Percentiles rank a stretch among this genome's conserved stretches.
Evolutionary conservation across 345 rosid species (phyloP).

Genomic region (Theobroma cacao): DNA sequence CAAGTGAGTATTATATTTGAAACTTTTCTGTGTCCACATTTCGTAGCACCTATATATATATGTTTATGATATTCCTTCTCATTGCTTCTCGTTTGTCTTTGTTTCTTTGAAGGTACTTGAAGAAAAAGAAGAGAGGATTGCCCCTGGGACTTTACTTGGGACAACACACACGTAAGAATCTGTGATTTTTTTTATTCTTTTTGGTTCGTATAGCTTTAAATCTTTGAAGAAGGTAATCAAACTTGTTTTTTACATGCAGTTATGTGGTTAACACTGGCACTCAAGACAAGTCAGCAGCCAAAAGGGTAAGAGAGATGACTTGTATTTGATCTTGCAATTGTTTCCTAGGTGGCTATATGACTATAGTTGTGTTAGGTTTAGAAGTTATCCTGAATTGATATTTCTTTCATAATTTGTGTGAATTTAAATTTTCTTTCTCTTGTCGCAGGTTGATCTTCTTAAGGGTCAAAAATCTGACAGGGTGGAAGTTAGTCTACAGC

Average conservation of each 20-base stretch:
- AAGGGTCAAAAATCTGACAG: constrained; percentile 89
- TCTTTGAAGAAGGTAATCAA: background rate
- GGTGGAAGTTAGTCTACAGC: constrained; percentile 85
- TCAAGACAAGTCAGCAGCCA: constrained; percentile 79
- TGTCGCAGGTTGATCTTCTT: constrained; percentile 84
- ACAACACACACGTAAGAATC: constrained; percentile 75
- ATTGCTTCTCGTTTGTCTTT: background rate
- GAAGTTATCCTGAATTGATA: background rate
- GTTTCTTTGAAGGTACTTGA: constrained; percentile 61
- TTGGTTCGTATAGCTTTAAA: background rate
- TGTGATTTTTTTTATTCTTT: background rate
- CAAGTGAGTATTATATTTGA: constrained; percentile 51
- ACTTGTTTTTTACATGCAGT: constrained; percentile 29
- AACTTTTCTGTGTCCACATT: background rate
- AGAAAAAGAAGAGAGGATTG: constrained; percentile 79
- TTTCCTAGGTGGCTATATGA: background rate
- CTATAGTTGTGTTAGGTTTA: background rate
- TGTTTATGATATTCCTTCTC: background rate
- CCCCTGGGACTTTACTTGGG: constrained; percentile 89
- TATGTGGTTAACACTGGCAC: constrained; percentile 68
- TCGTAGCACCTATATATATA: background rate
- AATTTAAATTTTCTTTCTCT: background rate
- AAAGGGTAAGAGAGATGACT: constrained; percentile 67
- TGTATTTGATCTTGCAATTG: background rate
- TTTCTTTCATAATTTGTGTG: background rate